phyloP scores from a whole-genome alignment of 352 stramenopile species.

The Phytophthora syringae region DNA sequence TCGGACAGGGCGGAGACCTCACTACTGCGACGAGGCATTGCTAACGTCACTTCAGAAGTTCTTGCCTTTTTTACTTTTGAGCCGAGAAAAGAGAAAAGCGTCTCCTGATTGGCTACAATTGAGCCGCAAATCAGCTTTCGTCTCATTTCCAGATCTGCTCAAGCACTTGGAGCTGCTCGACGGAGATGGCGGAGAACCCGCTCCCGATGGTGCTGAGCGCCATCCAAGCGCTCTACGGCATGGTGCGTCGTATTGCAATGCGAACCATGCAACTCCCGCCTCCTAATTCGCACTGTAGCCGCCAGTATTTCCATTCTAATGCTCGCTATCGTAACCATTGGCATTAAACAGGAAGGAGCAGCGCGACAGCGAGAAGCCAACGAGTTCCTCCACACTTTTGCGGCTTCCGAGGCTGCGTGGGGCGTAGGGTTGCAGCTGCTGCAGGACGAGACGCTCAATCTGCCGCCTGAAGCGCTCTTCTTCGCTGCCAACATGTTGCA shows the following conservation, averaged over 20 bases:
- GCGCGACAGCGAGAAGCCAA: slow-evolving; percentile 73
- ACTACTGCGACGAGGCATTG: background rate
- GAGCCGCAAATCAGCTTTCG: too few relatives aligned
- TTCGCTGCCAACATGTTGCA: slow-evolving; percentile 83
- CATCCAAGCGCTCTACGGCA: slow-evolving; percentile 67
- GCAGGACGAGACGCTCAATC: slow-evolving; percentile 48
- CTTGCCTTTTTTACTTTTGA: background rate
- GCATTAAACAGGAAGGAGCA: slow-evolving; percentile 50
- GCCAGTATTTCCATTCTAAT: slow-evolving; percentile 1
- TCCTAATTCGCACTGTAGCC: background rate
- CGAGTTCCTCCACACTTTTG: slow-evolving; percentile 68
- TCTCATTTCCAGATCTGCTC: background rate
- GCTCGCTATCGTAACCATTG: background rate
- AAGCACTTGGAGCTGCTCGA: background rate
- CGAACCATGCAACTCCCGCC: background rate
- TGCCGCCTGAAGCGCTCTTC: slow-evolving; percentile 67
- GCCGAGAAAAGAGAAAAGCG: background rate
- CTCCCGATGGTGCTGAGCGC: slow-evolving; percentile 60
- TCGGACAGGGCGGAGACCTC: slow-evolving; percentile 23
- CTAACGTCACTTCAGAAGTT: background rate
- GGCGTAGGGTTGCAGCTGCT: slow-evolving; percentile 55
- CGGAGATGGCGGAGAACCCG: slow-evolving; percentile 31
- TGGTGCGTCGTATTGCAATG: slow-evolving; percentile 41
- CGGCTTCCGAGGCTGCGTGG: slow-evolving; percentile 58
- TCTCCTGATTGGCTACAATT: slow-evolving; percentile 18